phyloP scores from a whole-genome alignment of 768 basidiomycete genomes.

The Pleurotus platypus region DNA sequence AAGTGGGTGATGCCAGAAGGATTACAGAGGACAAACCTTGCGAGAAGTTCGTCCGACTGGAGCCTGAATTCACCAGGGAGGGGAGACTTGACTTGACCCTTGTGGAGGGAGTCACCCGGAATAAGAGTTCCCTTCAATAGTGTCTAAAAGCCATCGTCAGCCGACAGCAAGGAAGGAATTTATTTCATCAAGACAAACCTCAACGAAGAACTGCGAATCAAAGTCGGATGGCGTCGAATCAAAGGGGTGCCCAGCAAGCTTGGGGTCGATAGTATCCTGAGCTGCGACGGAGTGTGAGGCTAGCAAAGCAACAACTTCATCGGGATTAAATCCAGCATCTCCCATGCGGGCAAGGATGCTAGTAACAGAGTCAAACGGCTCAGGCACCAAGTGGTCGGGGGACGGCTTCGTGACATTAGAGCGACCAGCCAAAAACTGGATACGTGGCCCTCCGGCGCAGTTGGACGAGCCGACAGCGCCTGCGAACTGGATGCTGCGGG shows the following conservation, averaged over 20 bases:
- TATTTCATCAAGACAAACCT: conserved; percentile 10
- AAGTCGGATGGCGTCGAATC: conserved; percentile 26
- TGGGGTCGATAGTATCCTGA: conserved; percentile 16
- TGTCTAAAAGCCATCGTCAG: conserved; percentile 12
- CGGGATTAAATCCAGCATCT: conserved; percentile 29
- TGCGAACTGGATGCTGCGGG: conserved; percentile 27
- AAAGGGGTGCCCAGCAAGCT: conserved; percentile 19
- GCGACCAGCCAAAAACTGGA: conserved; percentile 36
- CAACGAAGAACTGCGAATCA: conserved; percentile 29
- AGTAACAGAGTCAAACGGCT: conserved; percentile 25
- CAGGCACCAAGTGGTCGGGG: conserved; percentile 28
- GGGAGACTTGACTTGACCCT: conserved; percentile 18
- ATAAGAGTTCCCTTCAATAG: conserved; percentile 20
- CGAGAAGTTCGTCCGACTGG: conserved; percentile 23
- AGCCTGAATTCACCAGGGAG: conserved; percentile 27
- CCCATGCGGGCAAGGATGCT: conserved; percentile 24
- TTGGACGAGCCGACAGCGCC: conserved; percentile 30
- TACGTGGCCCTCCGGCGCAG: conserved; percentile 35
- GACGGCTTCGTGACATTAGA: conserved; percentile 22
- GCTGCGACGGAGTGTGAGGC: conserved; percentile 25
- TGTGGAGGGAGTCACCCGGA: conserved; percentile 20
- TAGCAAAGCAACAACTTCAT: conserved; percentile 30
- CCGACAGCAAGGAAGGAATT: neutral
- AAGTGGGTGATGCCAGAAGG: neutral
- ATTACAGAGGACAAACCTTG: conserved; percentile 16